These are phyloP conservation scores for Tetrahymena thermophila DNA, from an alignment of 73 alveolate species.

Conservation along the genomic window DNA sequence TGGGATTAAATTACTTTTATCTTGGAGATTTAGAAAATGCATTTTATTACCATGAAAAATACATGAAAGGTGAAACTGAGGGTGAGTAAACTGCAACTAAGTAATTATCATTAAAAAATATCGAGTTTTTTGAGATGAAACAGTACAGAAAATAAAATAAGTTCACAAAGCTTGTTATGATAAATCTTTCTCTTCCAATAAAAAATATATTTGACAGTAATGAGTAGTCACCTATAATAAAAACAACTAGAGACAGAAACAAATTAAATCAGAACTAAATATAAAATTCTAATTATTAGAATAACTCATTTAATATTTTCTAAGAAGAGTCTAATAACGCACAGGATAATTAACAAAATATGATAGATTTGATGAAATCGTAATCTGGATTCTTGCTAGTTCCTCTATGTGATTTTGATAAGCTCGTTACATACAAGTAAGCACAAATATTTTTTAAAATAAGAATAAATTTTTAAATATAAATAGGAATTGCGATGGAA, in stretches of 20 bases:
- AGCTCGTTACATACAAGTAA: not conserved
- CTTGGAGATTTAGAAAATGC: not conserved
- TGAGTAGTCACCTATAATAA: not conserved
- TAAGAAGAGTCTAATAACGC: not conserved
- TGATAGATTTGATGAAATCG: not conserved
- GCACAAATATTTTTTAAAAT: not conserved
- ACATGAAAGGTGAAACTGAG: not conserved
- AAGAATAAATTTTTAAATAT: not conserved
- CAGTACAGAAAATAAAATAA: not conserved
- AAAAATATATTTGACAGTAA: not conserved
- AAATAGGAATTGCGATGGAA: not conserved
- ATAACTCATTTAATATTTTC: not conserved
- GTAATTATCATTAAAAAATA: not conserved
- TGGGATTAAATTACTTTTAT: not conserved
- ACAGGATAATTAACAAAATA: not conserved
- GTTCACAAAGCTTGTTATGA: not conserved
- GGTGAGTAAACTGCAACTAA: not conserved
- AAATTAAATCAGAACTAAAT: not conserved
- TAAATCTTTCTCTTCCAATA: not conserved
- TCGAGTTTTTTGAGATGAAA: not conserved
- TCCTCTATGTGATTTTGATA: not conserved
- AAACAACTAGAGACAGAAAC: not conserved
- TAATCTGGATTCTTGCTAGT: not conserved
- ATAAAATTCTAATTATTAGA: not conserved
- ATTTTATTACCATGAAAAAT: not conserved